Percentiles rank a stretch among this genome's conserved stretches.
Evolutionary conservation across 1,139 yeast species (phyloP).

Genomic region (Zygosaccharomyces sapae): DNA sequence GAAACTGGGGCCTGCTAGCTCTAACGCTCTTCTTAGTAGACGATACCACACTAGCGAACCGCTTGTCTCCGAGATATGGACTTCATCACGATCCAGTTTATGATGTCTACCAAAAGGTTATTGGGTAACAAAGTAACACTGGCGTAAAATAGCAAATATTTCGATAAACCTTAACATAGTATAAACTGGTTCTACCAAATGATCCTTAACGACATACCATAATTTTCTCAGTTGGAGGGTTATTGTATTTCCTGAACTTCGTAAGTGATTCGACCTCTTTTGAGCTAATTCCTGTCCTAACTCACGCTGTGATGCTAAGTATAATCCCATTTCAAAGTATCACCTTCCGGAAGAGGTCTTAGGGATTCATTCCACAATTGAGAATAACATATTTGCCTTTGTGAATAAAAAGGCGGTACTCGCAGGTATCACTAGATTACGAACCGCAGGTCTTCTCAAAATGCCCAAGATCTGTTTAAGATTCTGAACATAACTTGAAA

Average conservation of each 20-base stretch:
- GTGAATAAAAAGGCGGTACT: slow-evolving; percentile 8
- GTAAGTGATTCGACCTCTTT: slow-evolving; percentile 28
- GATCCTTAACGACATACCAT: slow-evolving; percentile 47
- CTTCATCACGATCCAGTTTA: slow-evolving; percentile 36
- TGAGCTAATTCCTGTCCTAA: slow-evolving; percentile 36
- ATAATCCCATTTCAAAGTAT: slow-evolving; percentile 67
- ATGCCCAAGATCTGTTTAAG: slow-evolving; percentile 2
- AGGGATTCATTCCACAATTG: slow-evolving; percentile 24
- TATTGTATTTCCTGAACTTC: slow-evolving; percentile 11
- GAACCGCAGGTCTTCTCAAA: slow-evolving; percentile 7
- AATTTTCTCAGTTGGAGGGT: slow-evolving; percentile 39
- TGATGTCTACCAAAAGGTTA: slow-evolving; percentile 55
- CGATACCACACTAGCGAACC: slow-evolving; percentile 75
- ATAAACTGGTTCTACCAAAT: slow-evolving; percentile 60
- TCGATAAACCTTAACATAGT: slow-evolving; percentile 69
- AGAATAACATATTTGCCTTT: slow-evolving; percentile 7
- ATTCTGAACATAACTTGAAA: neutral
- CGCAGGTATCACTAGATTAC: slow-evolving; percentile 9
- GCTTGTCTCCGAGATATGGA: slow-evolving; percentile 37
- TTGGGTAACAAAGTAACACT: slow-evolving; percentile 58
- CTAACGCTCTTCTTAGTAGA: slow-evolving; percentile 64
- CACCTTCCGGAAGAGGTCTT: slow-evolving; percentile 46
- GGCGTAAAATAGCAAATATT: slow-evolving; percentile 64
- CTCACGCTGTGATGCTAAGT: slow-evolving; percentile 55
- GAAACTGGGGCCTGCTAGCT: slow-evolving; percentile 89